phyloP scores from a whole-genome alignment of 257 asterid species.

The Primulina eburnea region DNA sequence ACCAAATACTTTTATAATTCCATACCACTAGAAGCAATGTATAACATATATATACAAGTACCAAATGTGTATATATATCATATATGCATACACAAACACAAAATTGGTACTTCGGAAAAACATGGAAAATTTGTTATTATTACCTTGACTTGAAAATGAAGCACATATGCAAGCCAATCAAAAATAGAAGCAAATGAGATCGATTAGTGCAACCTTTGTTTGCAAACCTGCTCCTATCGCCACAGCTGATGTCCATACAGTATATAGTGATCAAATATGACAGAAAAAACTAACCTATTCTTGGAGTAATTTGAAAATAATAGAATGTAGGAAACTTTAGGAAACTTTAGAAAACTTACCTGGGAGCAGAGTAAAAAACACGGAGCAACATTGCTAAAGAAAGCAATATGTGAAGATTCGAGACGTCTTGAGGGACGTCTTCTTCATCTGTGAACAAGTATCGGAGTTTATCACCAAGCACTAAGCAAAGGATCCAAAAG shows the following conservation, averaged over 20 bases:
- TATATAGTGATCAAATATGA: neutral
- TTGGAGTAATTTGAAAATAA: neutral
- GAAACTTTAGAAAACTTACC: conserved; percentile 26
- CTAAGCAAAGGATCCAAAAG: conserved; percentile 46
- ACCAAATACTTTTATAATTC: neutral
- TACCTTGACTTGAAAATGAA: conserved; percentile 38
- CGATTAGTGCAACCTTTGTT: conserved; percentile 41
- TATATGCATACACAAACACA: too few relatives aligned
- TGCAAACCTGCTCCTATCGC: conserved; percentile 63
- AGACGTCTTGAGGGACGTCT: conserved; percentile 43
- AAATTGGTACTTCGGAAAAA: neutral
- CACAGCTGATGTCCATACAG: conserved; percentile 35
- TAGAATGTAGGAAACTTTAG: neutral
- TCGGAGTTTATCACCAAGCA: conserved; percentile 54
- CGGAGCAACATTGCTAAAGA: conserved; percentile 61
- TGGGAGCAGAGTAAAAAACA: conserved; percentile 70
- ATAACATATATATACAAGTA: neutral
- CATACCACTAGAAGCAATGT: neutral
- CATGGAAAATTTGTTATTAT: too few relatives aligned
- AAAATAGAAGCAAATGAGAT: conserved; percentile 37
- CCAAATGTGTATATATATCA: too few relatives aligned
- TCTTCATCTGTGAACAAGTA: conserved; percentile 48
- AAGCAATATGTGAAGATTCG: conserved; percentile 56
- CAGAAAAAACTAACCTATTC: neutral
- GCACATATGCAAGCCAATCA: conserved; percentile 38